Percentiles rank a stretch among this genome's conserved stretches.
Conservation (phyloP, 2,329 filamentous ascomycete species). For the Diaporthe aspalathi region DNA sequence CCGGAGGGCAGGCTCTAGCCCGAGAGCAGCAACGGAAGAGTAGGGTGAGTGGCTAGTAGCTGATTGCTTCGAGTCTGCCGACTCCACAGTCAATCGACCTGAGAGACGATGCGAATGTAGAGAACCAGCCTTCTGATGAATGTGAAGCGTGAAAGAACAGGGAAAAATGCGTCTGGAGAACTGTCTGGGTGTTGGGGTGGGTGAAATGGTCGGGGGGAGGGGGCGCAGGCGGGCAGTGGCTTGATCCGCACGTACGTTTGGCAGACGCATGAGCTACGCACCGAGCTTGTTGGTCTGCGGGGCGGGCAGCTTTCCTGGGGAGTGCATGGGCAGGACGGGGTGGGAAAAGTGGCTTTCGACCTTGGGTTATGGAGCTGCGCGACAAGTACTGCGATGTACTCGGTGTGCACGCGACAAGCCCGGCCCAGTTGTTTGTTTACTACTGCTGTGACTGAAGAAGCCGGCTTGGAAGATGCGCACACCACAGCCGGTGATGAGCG, state of each 20-base stretch:
- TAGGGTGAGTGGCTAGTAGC: not conserved
- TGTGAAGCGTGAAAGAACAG: not conserved
- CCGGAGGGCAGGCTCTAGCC: not conserved
- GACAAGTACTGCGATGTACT: slow-evolving; percentile 24
- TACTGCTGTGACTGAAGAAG: not conserved
- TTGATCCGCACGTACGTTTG: slow-evolving; percentile 17
- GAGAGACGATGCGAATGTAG: not conserved
- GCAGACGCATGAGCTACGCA: slow-evolving; percentile 26
- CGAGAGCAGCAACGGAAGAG: not conserved
- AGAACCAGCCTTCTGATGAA: not conserved
- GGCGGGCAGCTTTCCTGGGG: slow-evolving; percentile 29
- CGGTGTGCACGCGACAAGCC: slow-evolving; percentile 3
- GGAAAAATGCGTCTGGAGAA: not conserved
- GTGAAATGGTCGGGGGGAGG: not conserved
- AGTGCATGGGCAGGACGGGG: not conserved
- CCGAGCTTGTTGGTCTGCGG: slow-evolving; percentile 28
- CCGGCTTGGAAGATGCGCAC: not conserved
- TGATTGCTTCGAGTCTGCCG: slow-evolving; percentile 9
- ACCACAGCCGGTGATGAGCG: not conserved
- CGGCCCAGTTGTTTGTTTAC: not conserved
- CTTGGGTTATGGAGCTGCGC: slow-evolving; percentile 16
- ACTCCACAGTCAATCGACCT: slow-evolving; percentile 6
- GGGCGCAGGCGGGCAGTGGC: slow-evolving; percentile 17
- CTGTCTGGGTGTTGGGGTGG: not conserved
- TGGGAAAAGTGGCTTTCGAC: not conserved